A percentile compares a stretch with the other conserved stretches of the same genome.
phyloP scores from a whole-genome alignment of 768 basidiomycete genomes.

The Mycena pura region DNA sequence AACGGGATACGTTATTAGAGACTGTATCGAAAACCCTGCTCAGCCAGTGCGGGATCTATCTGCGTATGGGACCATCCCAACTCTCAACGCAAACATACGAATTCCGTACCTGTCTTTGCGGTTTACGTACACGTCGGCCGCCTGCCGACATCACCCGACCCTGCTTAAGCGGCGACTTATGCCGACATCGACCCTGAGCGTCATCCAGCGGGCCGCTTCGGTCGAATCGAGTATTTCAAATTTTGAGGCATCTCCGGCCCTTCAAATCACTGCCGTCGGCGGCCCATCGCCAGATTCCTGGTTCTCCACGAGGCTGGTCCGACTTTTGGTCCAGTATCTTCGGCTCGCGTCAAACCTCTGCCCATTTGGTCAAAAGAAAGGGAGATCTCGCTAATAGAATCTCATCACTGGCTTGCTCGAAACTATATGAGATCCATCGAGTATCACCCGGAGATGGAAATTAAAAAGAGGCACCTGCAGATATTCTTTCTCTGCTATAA shows the following conservation, averaged over 20 bases:
- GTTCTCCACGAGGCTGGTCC: conserved; percentile 22
- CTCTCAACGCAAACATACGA: neutral
- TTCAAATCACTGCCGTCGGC: neutral
- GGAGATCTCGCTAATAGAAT: conserved; percentile 46
- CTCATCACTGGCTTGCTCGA: conserved; percentile 36
- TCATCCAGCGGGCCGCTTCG: neutral
- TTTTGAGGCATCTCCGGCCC: neutral
- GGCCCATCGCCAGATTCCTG: conserved; percentile 9
- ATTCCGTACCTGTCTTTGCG: neutral
- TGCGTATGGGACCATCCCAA: conserved; percentile 7
- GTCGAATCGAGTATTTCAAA: neutral
- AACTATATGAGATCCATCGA: conserved; percentile 13
- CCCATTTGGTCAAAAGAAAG: conserved; percentile 30
- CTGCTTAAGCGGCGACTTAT: neutral
- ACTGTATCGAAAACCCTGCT: conserved; percentile 15
- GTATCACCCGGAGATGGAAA: conserved; percentile 20
- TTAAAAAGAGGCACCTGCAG: conserved; percentile 13
- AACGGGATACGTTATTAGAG: neutral
- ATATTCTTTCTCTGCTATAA: conserved; percentile 19
- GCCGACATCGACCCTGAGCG: conserved; percentile 11
- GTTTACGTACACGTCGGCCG: neutral
- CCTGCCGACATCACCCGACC: neutral
- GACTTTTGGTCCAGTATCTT: conserved; percentile 4
- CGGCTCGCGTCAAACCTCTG: conserved; percentile 5
- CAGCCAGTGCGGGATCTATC: conserved; percentile 19